Base-by-base conservation (phyloP, 192 early-diverging fungal species). In the Gryganskiella cystojenkinii region DNA sequence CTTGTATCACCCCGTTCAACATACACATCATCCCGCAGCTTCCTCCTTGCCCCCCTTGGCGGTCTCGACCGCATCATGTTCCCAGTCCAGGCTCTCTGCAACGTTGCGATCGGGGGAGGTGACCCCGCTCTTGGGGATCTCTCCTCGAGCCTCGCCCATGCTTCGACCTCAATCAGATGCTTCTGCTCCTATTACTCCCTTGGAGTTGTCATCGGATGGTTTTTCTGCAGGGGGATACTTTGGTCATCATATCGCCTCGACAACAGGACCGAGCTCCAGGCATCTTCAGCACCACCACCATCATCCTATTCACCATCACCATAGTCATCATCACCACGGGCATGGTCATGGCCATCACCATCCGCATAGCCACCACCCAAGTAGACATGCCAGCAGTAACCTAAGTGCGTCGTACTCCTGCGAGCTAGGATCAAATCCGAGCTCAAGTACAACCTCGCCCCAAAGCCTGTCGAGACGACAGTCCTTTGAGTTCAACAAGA, bases 91-190 rank as follows among this genome's bases (percentile, higher is more conserved):
- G n/a, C 43, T 61, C 20, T 54, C 56, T 19, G 2, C 62, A 13
- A 27, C 49, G n/a, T 10, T 60, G 19, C 42, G 58, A 4, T 67
- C 72, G 9, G 53, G 59, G 20, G 72, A 75, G 19, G 59, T 31
- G n/a, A 75, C 59, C 1, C 59, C 59, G n/a, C 37, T 43, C 17
- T n/a, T 62, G 20, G 37, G 62, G 4, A 47, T 67, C 17, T 67
- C 72, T 0, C 73, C 73, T 8, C 19, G 60, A 27, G 65, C n/a
- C 22, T 78, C 67, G 1, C 74, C 74, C 13, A 53, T 69, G 67
- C 49, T 78, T 11, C 74, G 74, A 28, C 74, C 74, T 11, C 53
- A 78, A n/a, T 19, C 57, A n/a, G 67, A 45, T n/a, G 4, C 74
- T 3, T 69, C 66, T 11, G 64, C 66, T 3, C 74, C 74, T 1